phyloP scores from a whole-genome alignment of 129 eudicot species.

The Centrapalus pauciflorus region DNA sequence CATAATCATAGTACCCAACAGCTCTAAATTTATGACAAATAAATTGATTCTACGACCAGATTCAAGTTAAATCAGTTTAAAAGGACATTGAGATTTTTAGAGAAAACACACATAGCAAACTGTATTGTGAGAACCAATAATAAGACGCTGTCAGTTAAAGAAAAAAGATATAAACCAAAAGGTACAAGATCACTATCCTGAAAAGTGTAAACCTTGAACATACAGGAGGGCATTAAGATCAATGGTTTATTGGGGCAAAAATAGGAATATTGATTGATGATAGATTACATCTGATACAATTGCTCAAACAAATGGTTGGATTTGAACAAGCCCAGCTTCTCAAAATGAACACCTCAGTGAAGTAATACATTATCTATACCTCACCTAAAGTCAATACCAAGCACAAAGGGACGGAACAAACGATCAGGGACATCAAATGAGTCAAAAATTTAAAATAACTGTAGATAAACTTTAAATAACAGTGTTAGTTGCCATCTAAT shows the following conservation, averaged over 20 bases:
- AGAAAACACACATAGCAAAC: background rate
- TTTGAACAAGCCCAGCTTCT: background rate
- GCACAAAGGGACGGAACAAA: background rate
- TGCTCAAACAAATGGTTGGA: background rate
- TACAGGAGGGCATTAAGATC: background rate
- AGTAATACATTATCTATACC: background rate
- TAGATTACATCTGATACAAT: background rate
- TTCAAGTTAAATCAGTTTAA: no score
- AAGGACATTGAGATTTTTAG: background rate
- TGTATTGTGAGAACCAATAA: no score
- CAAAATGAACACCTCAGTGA: background rate
- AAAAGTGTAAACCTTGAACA: background rate
- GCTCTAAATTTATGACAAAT: no score
- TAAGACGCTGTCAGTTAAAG: background rate
- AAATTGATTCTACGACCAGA: no score
- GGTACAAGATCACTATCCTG: background rate
- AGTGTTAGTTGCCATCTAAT: background rate
- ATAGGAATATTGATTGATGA: background rate
- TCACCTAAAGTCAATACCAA: background rate
- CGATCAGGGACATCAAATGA: background rate
- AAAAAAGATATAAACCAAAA: background rate
- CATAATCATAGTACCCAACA: background rate
- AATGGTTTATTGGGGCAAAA: background rate
- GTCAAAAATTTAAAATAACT: no score
- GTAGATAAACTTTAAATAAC: background rate